Evolutionary conservation across 1,284 basidiomycete species (phyloP), one percentile per base, ranked within the genome.

Genomic region (Gastroboletus turbinatus): DNA sequence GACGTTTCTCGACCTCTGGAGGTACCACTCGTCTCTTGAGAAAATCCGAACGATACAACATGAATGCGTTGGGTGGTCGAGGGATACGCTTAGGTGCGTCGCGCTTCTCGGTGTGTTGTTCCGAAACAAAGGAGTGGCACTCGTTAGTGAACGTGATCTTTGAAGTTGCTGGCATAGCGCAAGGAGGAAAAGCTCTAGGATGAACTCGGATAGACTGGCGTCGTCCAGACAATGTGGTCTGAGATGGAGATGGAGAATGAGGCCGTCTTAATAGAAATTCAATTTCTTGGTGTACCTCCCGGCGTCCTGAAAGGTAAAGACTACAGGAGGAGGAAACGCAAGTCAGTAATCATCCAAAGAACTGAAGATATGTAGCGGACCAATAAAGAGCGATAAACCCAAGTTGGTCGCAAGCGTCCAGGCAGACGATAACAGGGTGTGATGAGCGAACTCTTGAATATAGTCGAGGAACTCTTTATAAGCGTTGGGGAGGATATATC

Each of bases 61-160:
- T 88, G 73, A 92, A 94, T 8, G 90, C 87, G 67, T 94, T 93
- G 19, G 87, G 80, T 2, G 90, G 87, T n/a, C 91, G 82, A 51
- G 87, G 84, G 59, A 88, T 79, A 60, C 82, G 83, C 33, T 64
- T 49, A 29, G 51, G 19, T 17, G 48, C 5, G 17, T 46, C 46
- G 16, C 36, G 53, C 19, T 46, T 56, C 21, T 40, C 32, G 3
- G 27, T 21, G 30, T 35, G 21, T 29, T 48, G 40, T 33, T 42
- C 46, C 19, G 30, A 29, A 40, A 40, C 25, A 38, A 59, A 39
- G 47, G 55, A 63, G 45, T 35, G 44, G 53, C 55, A 27, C 43
- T 57, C 35, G 2, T 51, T 36, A 40, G 17, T 23, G 42, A 48
- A 33, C 17, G 42, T 30, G 25, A 32, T 52, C 6, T 52, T 50